These are phyloP conservation scores for Calycina marina DNA, from an alignment of 2,329 filamentous ascomycete species.

Conservation along the genomic window DNA sequence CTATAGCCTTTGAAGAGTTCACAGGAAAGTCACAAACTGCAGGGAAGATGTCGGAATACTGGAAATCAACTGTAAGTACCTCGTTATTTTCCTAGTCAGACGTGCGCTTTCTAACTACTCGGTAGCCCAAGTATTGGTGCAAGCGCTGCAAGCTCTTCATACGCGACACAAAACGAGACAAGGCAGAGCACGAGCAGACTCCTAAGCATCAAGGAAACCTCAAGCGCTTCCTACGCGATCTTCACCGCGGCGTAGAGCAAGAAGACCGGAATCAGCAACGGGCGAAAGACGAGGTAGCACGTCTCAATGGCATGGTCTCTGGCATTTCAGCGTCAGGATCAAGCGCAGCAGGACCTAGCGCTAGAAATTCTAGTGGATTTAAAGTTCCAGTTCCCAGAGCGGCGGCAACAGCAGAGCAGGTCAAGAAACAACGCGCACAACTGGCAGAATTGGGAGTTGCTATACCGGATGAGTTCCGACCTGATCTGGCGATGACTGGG, in stretches of 20 bases:
- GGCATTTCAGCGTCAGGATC: constrained; percentile 20
- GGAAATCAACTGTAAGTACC: constrained; percentile 70
- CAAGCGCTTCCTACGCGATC: constrained; percentile 76
- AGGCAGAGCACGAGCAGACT: constrained; percentile 77
- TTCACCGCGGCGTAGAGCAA: constrained; percentile 73
- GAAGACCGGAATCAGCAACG: constrained; percentile 69
- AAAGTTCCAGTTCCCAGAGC: constrained; percentile 20
- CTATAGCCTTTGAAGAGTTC: no score
- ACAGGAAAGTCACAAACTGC: no score
- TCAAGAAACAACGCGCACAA: constrained; percentile 76
- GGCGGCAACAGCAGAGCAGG: constrained; percentile 39
- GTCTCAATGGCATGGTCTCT: constrained; percentile 64
- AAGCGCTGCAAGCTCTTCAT: constrained; percentile 89
- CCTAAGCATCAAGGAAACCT: constrained; percentile 72
- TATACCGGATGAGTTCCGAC: constrained; percentile 63
- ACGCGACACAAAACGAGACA: constrained; percentile 83
- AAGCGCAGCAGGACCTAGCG: constrained; percentile 13
- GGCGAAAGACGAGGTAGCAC: constrained; percentile 71
- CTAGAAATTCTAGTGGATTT: constrained; percentile 14
- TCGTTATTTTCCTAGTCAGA: neutral
- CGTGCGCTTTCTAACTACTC: constrained; percentile 8
- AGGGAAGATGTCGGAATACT: constrained; percentile 92
- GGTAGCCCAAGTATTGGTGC: constrained; percentile 82
- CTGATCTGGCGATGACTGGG: constrained; percentile 74
- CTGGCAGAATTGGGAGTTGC: constrained; percentile 76